A percentile compares a stretch with the other conserved stretches of the same genome.
Evolutionary conservation across 2,329 filamentous ascomycete species (phyloP).

Genomic region (Neofusicoccum sp.): DNA sequence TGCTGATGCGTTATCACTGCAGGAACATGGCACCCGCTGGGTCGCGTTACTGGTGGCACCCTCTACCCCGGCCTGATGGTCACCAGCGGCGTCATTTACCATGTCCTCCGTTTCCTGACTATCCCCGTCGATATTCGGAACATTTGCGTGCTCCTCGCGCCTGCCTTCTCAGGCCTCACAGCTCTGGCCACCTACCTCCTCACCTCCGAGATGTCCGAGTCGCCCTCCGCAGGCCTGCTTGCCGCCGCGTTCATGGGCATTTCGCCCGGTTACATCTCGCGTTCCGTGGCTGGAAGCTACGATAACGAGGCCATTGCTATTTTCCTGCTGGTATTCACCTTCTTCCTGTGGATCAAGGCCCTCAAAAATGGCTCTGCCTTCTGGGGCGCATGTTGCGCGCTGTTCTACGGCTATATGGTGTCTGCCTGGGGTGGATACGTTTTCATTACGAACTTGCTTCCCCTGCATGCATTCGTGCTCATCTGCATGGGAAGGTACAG

Average conservation of each 20-base stretch:
- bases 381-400: constrained; percentile 90
- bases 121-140: constrained; percentile 98
- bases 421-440: constrained; percentile 99
- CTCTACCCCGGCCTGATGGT: constrained; percentile 99
- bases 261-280: constrained; percentile 93
- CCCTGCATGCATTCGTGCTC: constrained; percentile 89
- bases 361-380: constrained; percentile 95
- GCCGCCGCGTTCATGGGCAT: constrained; percentile 98
- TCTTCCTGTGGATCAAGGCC: constrained; percentile 98
- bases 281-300: constrained; percentile 96
- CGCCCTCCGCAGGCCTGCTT: constrained; percentile 89
- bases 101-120: constrained; percentile 83
- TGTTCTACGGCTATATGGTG: constrained; percentile 99
- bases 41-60: constrained; percentile 97
- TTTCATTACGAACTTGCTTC: constrained; percentile 97
- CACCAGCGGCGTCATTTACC: constrained; percentile 95
- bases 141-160: constrained; percentile 95
- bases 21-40: constrained; percentile 98
- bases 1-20: constrained; percentile 17
- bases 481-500: constrained; percentile 98
- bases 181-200: constrained; percentile 92
- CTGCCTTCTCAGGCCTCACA: constrained; percentile 90
- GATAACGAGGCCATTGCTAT: constrained; percentile 99
- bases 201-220: constrained; percentile 96
- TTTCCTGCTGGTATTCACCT: constrained; percentile 97